A percentile compares a stretch with the other conserved stretches of the same genome.
Conservation (phyloP, 1,284 basidiomycete genomes). For the Puccinia novopanici region DNA sequence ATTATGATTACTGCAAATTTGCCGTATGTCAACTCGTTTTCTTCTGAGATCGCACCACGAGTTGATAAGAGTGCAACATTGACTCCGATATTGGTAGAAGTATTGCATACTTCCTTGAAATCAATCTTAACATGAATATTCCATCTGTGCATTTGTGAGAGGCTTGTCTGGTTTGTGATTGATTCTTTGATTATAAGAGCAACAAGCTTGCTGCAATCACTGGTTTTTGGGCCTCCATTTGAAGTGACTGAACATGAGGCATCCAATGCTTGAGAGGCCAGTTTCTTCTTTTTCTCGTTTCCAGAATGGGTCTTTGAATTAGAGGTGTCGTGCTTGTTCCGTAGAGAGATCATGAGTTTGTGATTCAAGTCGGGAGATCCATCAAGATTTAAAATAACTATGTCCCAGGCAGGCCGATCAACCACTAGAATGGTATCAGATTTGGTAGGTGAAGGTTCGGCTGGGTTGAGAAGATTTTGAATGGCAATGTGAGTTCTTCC, state of each 20-base stretch:
- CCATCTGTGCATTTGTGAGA: slow-evolving; percentile 25
- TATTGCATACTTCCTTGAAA: neutral
- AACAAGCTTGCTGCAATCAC: slow-evolving; percentile 27
- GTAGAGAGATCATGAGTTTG: no score
- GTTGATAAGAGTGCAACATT: neutral
- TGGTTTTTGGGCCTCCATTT: neutral
- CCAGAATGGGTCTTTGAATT: slow-evolving; percentile 6
- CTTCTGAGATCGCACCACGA: neutral
- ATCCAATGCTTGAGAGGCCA: neutral
- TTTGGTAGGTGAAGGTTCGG: no score
- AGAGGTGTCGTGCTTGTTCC: no score
- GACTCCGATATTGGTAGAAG: neutral
- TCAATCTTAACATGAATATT: slow-evolving; percentile 25
- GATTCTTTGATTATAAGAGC: neutral
- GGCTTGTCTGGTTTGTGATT: neutral
- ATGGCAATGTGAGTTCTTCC: slow-evolving; percentile 8
- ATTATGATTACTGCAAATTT: neutral
- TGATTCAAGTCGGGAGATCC: no score
- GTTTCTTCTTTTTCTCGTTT: neutral
- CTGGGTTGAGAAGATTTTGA: slow-evolving; percentile 31
- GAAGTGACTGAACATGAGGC: neutral
- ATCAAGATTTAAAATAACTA: no score
- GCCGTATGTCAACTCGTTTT: neutral
- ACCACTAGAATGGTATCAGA: no score
- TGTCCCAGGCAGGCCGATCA: no score